A percentile compares a stretch with the other conserved stretches of the same genome.
These are phyloP conservation scores for Calocera cornea DNA, from an alignment of 768 basidiomycete genomes.

Conservation along the genomic window DNA sequence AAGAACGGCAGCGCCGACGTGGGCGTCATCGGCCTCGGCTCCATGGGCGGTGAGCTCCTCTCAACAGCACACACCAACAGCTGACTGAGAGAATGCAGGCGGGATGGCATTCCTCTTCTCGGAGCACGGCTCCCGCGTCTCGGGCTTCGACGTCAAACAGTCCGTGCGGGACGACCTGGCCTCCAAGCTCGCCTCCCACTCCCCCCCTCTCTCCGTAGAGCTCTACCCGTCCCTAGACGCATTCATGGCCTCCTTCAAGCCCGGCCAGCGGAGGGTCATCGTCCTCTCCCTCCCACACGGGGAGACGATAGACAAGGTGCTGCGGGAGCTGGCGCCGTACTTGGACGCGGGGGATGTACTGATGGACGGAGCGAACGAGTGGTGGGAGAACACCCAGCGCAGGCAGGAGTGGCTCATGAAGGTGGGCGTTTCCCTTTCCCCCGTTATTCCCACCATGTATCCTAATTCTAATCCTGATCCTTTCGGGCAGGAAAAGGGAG, in stretches of 20 bases:
- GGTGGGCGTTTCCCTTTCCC: not conserved
- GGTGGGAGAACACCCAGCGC: conserved; percentile 22
- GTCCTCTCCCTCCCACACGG: conserved; percentile 25
- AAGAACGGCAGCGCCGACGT: not conserved
- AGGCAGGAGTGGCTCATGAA: conserved; percentile 16
- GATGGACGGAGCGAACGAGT: conserved; percentile 26
- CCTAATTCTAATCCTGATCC: not conserved
- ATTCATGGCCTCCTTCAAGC: conserved; percentile 5
- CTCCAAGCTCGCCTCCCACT: not conserved
- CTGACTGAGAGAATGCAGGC: not conserved
- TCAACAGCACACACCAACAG: too few species aligned
- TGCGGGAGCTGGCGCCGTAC: conserved; percentile 19
- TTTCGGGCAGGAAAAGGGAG: conserved; percentile 14
- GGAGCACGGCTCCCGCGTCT: not conserved
- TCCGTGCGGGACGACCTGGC: not conserved
- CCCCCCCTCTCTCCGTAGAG: not conserved
- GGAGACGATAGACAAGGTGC: conserved; percentile 19
- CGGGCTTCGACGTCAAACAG: not conserved
- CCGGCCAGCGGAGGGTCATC: conserved; percentile 16
- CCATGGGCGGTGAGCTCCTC: not conserved
- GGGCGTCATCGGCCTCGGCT: not conserved
- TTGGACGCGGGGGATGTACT: conserved; percentile 23
- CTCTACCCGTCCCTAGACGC: not conserved
- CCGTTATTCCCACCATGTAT: not conserved
- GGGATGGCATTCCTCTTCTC: not conserved